A percentile compares a stretch with the other conserved stretches of the same genome.
phyloP scores from a whole-genome alignment of 192 early-diverging fungal species.

The Coemansia sp. region DNA sequence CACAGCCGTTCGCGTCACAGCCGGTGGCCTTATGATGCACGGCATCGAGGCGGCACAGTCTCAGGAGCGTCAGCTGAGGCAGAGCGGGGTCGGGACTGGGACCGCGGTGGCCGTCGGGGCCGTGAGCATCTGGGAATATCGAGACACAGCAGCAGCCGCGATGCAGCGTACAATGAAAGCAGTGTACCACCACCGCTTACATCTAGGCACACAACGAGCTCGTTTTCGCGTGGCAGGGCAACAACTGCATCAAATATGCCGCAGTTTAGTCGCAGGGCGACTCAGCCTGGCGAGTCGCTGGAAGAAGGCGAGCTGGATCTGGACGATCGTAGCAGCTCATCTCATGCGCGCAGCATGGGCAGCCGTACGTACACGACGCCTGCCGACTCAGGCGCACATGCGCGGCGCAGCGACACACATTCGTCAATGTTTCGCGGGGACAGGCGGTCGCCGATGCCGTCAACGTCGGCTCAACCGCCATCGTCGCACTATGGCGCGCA shows the following conservation, averaged over 20 bases:
- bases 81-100: conserved; percentile 2
- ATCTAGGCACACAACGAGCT: conserved; percentile 11
- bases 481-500: not conserved
- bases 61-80: conserved; percentile 5
- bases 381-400: not conserved
- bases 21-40: conserved; percentile 16
- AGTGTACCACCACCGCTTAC: conserved; percentile 10
- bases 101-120: conserved; percentile 3
- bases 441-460: conserved; percentile 11
- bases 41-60: conserved; percentile 11
- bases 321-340: conserved; percentile 19
- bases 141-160: conserved; percentile 5
- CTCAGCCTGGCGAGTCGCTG: conserved; percentile 26
- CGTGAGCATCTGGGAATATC: conserved; percentile 9
- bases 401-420: conserved; percentile 2
- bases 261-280: conserved; percentile 19
- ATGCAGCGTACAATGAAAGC: conserved; percentile 1
- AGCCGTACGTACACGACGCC: conserved; percentile 15
- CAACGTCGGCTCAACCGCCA: not conserved
- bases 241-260: not conserved
- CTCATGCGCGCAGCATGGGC: conserved; percentile 4
- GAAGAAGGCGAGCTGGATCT: conserved; percentile 43
- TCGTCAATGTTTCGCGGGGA: conserved; percentile 3
- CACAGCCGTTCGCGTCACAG: conserved; percentile 7
- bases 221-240: conserved; percentile 6